Base-by-base conservation (phyloP, 1,139 yeast species). In the Suhomyces wounanorum region DNA sequence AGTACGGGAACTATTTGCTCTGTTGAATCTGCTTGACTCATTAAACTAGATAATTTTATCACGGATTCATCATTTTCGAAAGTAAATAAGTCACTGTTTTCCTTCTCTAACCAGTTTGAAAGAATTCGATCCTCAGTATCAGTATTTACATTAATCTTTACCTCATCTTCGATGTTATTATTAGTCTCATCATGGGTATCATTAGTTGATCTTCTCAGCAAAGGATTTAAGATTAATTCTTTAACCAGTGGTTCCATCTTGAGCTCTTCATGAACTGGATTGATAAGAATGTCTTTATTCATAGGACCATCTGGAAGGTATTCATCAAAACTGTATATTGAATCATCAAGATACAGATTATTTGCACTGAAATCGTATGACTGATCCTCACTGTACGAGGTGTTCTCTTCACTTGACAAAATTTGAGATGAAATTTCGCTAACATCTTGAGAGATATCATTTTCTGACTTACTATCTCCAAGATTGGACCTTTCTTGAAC, bases 241-340 rank as follows among this genome's bases (percentile, higher is more conserved):
- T 53, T 55, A 6, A 53, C 50, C 9, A 43, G 30, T 3, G 55
- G 52, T 3, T 53, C 54, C 31, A 53, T 35, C 40, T 53, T 51
- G 49, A 55, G 54, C 17, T 55, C 55, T 37, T 55, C 53, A 16
- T 53, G 56, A 2, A 55, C 53, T 3, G 57, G 57, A 35, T 55
- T 53, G 25, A 46, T 31, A 13, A 52, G 40, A 23, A 14, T 23
- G 1, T 31, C 28, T 6, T 35, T 13, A 7, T n/a, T 16, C n/a
- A 23, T 5, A 9, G 23, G 14, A 10, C 18, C 11, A n/a, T 46
- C 47, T 13, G 49, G 37, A 21, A 43, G 40, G 16, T 16, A 41
- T 3, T 47, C 45, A 3, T 51, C 50, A 14, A 46, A 40, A 18
- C 50, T 48, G 40, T 45, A 37, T 23, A 51, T 48, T 2, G 53